Base-by-base conservation (phyloP, 2,329 filamentous ascomycete species). In the Canariomyces notabilis region DNA sequence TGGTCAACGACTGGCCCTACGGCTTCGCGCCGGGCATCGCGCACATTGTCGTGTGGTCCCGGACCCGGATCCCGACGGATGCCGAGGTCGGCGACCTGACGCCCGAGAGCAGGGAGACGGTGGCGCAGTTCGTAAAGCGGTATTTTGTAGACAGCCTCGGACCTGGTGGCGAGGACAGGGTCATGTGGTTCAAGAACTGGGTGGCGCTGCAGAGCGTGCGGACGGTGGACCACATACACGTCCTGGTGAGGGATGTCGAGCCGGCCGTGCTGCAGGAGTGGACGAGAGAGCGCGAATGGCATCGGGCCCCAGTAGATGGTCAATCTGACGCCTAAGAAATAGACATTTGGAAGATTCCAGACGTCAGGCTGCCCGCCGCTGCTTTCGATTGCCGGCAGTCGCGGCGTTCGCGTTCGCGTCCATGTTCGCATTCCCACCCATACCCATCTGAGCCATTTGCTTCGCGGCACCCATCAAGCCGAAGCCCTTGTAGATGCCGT, bases 111-210 rank as follows among this genome's bases (percentile, higher is more conserved):
- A 76, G 82, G 43, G 67, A 67, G 33, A 65, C 76, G 49, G 83
- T 95, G 31, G 74, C 80, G 37, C 71, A 73, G 8, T 96, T 87
- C 62, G 82, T 95, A 23, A 67, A 78, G 54, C 73, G 70, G 52
- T 83, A 76, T 14, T 96, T 96, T 61, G 69, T 77, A 26, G 70
- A 76, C n/a, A 67, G 65, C 22, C 67, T 87, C 11, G 75, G 73
- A 0, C 63, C 65, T 0, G 68, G 65, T 3, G 75, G 73, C n/a
- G 65, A 68, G 46, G 67, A 73, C 5, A 70, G 67, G 39, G 79
- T 84, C 36, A 63, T 89, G 50, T 97, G 89, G 89, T 96, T 96
- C 69, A 94, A 91, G 75, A 96, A 96, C 59, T 95, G 89, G 89
- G 82, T 81, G 49, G 81, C 82, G 20, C 69, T 96, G 62, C 94